Percentiles rank a stretch among this genome's conserved stretches.
Conservation (phyloP, 495 filamentous ascomycete genomes). For the Neurospora tetrasperma region DNA sequence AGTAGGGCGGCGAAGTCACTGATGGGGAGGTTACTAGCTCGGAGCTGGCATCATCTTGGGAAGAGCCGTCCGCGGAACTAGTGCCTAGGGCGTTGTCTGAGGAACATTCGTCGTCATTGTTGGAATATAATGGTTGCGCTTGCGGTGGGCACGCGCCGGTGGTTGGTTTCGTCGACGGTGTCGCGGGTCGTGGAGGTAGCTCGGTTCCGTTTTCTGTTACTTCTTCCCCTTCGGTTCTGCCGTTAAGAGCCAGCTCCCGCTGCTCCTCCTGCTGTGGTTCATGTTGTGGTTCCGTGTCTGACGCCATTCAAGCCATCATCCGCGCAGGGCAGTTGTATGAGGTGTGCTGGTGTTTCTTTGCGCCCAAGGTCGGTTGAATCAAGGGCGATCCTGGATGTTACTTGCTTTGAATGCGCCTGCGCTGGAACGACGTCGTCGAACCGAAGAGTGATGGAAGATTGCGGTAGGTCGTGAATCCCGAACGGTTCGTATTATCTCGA, state of each 20-base stretch:
- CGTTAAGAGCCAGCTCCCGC: background rate
- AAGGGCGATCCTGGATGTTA: background rate
- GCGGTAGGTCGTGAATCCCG: background rate
- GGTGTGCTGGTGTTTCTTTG: background rate
- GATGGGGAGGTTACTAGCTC: constrained; percentile 11
- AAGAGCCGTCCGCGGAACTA: background rate
- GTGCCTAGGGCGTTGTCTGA: constrained; percentile 2
- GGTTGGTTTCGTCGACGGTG: background rate
- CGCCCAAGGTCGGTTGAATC: background rate
- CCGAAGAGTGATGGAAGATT: background rate
- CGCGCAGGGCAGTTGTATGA: background rate
- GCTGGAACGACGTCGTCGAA: background rate
- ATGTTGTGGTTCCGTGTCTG: constrained; percentile 7
- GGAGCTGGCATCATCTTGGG: constrained; percentile 3
- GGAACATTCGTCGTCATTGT: background rate
- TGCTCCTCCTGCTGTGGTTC: background rate
- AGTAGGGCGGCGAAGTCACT: constrained; percentile 26
- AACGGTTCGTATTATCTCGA: background rate
- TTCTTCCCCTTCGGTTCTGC: background rate
- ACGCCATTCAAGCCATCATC: constrained; percentile 25
- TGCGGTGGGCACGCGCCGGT: background rate
- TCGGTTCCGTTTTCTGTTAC: background rate
- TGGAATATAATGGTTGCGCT: background rate
- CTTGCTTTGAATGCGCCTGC: background rate
- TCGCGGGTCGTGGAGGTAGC: background rate